Evolutionary conservation across 768 basidiomycete species (phyloP).

Genomic region (Cytidiella melzeri): DNA sequence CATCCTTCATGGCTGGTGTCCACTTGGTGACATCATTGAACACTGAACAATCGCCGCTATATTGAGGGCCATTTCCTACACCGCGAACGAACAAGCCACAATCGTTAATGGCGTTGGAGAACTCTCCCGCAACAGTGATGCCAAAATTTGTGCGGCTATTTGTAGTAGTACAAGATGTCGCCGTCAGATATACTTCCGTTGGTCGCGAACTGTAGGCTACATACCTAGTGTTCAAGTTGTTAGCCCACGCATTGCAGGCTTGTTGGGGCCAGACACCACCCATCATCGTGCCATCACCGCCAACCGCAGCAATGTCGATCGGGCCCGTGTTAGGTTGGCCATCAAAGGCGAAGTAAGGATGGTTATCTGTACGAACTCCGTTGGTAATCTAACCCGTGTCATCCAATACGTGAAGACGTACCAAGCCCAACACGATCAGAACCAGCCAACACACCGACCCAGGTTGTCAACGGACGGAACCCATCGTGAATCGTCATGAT

Average conservation of each 20-base stretch:
- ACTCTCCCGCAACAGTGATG: conserved; percentile 69
- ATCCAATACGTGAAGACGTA: conserved; percentile 11
- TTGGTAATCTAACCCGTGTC: not conserved
- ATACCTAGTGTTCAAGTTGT: conserved; percentile 37
- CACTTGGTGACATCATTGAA: conserved; percentile 45
- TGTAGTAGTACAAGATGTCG: not conserved
- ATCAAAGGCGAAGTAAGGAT: conserved; percentile 42
- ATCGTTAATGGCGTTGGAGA: conserved; percentile 57
- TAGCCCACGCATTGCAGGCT: conserved; percentile 42
- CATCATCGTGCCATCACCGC: conserved; percentile 17
- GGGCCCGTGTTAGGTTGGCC: conserved; percentile 25
- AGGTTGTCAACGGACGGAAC: conserved; percentile 41
- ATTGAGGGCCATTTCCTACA: conserved; percentile 21
- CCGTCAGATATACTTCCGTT: too few relatives aligned
- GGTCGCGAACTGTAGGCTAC: not conserved
- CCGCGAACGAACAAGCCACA: conserved; percentile 49
- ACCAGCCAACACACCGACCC: conserved; percentile 34
- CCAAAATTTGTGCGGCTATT: conserved; percentile 55
- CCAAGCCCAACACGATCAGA: conserved; percentile 41
- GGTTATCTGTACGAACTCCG: conserved; percentile 21
- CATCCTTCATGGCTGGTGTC: conserved; percentile 42
- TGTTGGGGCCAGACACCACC: conserved; percentile 26
- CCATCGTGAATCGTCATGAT: conserved; percentile 49
- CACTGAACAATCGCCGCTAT: conserved; percentile 30
- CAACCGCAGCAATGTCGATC: conserved; percentile 37